Evolutionary conservation across 179 eudicot species (phyloP), one percentile per base, ranked within the genome.

Genomic region (Gypsophila paniculata): DNA sequence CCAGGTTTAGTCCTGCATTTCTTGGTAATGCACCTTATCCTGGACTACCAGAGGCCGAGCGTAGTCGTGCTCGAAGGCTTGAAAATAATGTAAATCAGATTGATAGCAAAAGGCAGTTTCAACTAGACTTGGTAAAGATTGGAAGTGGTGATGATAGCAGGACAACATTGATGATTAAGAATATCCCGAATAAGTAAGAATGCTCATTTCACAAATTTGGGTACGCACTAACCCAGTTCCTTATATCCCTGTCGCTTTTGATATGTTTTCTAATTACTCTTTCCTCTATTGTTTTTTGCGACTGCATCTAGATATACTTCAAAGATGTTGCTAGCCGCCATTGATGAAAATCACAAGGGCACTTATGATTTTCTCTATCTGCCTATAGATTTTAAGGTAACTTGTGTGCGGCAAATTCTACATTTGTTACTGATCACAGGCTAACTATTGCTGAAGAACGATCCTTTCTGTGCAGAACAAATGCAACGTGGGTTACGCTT

Each of bases 401-500:
- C 26, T 60, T 74, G 7, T 10, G 14, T 46, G 52, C 3, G 52
- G 52, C 52, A 53, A 19, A 15, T 53, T 53, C 21, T 15, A 53
- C 7, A 17, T 53, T 15, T 53, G 19, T 53, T 6, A 26, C 9
- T 46, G 52, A 49, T 67, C 44, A 29, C 32, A 36, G 25, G 74
- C 78, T 66, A 57, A 61, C 57, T 74, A 29, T 65, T 69, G 32
- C 42, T 78, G 72, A 69, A 23, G 7, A n/a, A 65, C 38, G 6
- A 38, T 65, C 57, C 54, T 23, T 48, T 69, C 65, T 61, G 25
- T 86, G 85, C 93, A 93, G 98, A 93, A 93, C 67, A 93, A 93
- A 80, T 93, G 98, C 88, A 93, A 93, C 73, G 97, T 93, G 36
- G 98, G 98, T 58, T 93, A 93, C 71, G 98, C 98, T 17, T 93